Percentiles rank a stretch among this genome's conserved stretches.
Conservation (phyloP, 495 filamentous ascomycete genomes). For the Penicillium subrubescens region DNA sequence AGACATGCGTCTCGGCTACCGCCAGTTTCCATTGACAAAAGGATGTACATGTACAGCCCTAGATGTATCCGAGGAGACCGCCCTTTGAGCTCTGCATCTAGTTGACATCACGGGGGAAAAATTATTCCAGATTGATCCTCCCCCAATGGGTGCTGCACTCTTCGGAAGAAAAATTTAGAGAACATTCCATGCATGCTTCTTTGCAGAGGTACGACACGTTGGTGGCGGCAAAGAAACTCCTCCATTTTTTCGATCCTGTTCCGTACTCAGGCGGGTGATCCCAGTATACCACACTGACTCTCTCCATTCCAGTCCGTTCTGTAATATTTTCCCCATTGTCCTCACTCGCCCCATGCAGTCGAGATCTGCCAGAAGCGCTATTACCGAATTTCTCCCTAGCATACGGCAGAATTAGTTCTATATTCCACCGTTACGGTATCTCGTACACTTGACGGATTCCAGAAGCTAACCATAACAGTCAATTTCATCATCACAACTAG, state of each 20-base stretch:
- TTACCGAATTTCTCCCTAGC: neutral
- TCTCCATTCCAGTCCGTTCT: slow-evolving; percentile 18
- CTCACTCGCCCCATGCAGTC: neutral
- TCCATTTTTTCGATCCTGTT: slow-evolving; percentile 8
- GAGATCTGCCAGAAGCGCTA: neutral
- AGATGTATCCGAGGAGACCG: slow-evolving; percentile 8
- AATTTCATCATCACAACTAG: slow-evolving; percentile 1
- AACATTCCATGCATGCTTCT: slow-evolving; percentile 47
- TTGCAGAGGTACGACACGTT: slow-evolving; percentile 34
- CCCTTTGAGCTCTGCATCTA: slow-evolving; percentile 16
- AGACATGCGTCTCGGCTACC: neutral
- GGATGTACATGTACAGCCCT: slow-evolving; percentile 1
- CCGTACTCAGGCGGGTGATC: slow-evolving; percentile 4
- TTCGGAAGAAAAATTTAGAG: slow-evolving; percentile 21
- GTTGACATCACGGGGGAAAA: neutral
- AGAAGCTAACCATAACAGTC: neutral
- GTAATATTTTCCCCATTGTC: slow-evolving; percentile 21
- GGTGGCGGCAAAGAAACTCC: slow-evolving; percentile 22
- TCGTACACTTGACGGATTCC: neutral
- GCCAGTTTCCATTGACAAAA: slow-evolving; percentile 2
- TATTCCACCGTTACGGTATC: neutral
- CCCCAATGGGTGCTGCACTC: slow-evolving; percentile 6
- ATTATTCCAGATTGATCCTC: neutral
- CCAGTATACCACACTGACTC: slow-evolving; percentile 17
- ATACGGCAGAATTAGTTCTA: slow-evolving; percentile 13